phyloP scores from a whole-genome alignment of 805 yeast species.

The Blastobotrys attinorum region DNA sequence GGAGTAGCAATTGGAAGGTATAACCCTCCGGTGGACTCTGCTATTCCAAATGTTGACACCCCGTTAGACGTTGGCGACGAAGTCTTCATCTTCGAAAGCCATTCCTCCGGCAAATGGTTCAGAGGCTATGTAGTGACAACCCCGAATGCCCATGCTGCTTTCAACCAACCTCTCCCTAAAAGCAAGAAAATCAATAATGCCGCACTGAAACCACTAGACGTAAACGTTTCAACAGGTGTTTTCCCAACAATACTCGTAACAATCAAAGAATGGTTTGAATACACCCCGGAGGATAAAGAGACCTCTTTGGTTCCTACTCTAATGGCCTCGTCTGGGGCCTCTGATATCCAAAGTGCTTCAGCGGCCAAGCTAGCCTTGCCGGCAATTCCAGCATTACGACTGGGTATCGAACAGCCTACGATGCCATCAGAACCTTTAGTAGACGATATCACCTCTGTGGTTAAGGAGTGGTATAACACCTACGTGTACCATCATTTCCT shows the following conservation, averaged over 20 bases:
- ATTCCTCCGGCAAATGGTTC: conserved; percentile 55
- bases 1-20: conserved; percentile 27
- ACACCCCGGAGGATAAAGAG: conserved; percentile 25
- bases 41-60: conserved; percentile 28
- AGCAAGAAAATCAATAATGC: conserved; percentile 26
- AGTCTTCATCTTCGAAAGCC: conserved; percentile 61
- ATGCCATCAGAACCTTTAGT: conserved; percentile 22
- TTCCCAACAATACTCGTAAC: conserved; percentile 22
- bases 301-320: conserved; percentile 23
- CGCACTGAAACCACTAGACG: conserved; percentile 18
- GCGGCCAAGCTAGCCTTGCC: conserved; percentile 16
- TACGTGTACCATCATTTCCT: conserved; percentile 23
- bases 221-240: conserved; percentile 18
- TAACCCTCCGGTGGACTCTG: conserved; percentile 23
- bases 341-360: conserved; percentile 3
- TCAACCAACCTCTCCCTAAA: conserved; percentile 24
- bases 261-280: conserved; percentile 19
- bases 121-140: conserved; percentile 65
- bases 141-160: conserved; percentile 34
- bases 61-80: conserved; percentile 52
- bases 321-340: too few relatives aligned
- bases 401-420: conserved; percentile 18
- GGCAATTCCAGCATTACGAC: conserved; percentile 18
- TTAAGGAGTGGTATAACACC: conserved; percentile 26
- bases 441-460: conserved; percentile 27